Percentiles rank a stretch among this genome's conserved stretches.
phyloP scores from a whole-genome alignment of 305 asterid species.

The Plantago coronopus region DNA sequence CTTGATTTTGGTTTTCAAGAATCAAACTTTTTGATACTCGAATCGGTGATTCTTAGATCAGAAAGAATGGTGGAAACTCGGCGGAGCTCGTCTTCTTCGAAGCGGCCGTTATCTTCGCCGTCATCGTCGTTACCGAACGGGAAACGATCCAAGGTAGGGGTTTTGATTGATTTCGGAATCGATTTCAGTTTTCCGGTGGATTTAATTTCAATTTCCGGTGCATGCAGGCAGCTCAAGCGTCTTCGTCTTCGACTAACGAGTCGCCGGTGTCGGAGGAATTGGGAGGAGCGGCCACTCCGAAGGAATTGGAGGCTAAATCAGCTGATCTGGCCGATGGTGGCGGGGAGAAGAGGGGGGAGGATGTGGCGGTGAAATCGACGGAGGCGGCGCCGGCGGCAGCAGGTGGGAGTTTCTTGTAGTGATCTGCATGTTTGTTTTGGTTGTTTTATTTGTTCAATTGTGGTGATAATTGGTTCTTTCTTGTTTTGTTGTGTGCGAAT shows the following conservation, averaged over 20 bases:
- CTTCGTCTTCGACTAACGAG: slow-evolving; percentile 44
- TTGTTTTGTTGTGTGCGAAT: background rate
- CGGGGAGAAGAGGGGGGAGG: slow-evolving; percentile 35
- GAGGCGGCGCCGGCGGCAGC: slow-evolving; percentile 39
- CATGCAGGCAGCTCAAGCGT: slow-evolving; percentile 43
- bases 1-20: slow-evolving; percentile 28
- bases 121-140: slow-evolving; percentile 45
- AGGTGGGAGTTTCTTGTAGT: slow-evolving; percentile 23
- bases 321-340: slow-evolving; percentile 47
- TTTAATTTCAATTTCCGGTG: slow-evolving; percentile 20
- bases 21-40: slow-evolving; percentile 18
- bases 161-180: slow-evolving; percentile 10
- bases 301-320: slow-evolving; percentile 60
- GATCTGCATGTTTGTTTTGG: slow-evolving; percentile 28
- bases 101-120: slow-evolving; percentile 50
- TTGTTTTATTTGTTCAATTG: slow-evolving; percentile 19
- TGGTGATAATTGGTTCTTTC: background rate
- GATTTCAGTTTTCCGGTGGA: slow-evolving; percentile 6
- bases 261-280: slow-evolving; percentile 40
- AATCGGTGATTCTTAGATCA: background rate
- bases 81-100: slow-evolving; percentile 59
- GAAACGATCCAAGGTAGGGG: slow-evolving; percentile 64
- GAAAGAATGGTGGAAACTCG: slow-evolving; percentile 63
- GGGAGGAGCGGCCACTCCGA: slow-evolving; percentile 27
- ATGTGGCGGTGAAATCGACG: slow-evolving; percentile 31